Base-by-base conservation (phyloP, 352 stramenopile genomes). In the Phytophthora cryptogea region DNA sequence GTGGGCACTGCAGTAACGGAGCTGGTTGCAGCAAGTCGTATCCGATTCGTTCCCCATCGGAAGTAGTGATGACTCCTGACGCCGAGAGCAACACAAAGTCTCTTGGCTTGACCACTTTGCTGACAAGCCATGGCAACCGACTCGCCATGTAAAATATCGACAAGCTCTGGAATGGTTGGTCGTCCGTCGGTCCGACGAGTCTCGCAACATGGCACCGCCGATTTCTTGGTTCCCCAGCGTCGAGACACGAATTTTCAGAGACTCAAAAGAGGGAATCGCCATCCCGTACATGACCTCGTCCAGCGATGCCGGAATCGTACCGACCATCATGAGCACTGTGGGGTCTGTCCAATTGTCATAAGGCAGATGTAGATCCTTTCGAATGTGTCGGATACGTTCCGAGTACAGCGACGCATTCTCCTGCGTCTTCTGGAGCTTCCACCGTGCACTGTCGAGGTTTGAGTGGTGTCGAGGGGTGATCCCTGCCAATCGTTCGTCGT, bases 211-310 rank as follows among this genome's bases (percentile, higher is more conserved):
- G 42, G 72, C 72, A 31, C 67, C 70, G 44, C 77, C 45, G 27
- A 69, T 53, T 27, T 72, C 52, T 28, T 66, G 54, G 10, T 67
- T 64, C 10, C 53, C 63, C 5, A 72, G 50, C 11, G 63, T 67
- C 5, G 63, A 49, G 8, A 70, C 43, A 3, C 67, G 80, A 8
- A 78, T 45, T 59, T 70, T 52, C 9, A 76, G 70, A 37, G 74
- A 43, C 60, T 83, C 72, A 17, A 83, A 80, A 8, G 76, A 68
- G 3, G 68, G 67, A 2, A 66, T 59, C 0, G 61, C 20, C 39
- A 85, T 71, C 13, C 82, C 78, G 53, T 82, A 80, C 78, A 90
- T 86, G 48, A 87, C 64, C 35, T 90, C 76, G 35, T 88, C 72
- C 20, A 90, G 39, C n/a, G 67, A 46, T 4, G 67, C 63, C 26